Base-by-base conservation (phyloP, 495 filamentous ascomycete genomes). In the Penicillium angulare region DNA sequence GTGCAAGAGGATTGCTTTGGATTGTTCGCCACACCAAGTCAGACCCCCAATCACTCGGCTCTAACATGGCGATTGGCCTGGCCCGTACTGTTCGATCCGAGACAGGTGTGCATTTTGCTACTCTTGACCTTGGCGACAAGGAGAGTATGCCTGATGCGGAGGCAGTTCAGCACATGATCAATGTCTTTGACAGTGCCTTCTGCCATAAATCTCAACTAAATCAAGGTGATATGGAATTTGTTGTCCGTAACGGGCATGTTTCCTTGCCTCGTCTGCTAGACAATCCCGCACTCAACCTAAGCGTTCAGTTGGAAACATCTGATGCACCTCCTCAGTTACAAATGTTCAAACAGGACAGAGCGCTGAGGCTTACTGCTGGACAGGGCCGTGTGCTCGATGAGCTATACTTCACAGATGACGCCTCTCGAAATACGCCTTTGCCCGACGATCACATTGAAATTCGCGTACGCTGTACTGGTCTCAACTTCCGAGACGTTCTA, bases 401-500 rank as follows among this genome's bases (percentile, higher is more conserved):
- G 10, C 49, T 74, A 8, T 57, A 63, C 8, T 75, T 73, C 48
- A 63, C 61, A 0, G 69, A 72, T 23, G 64, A 73, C 45, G 13
- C 39, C 5, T 34, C 49, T 3, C 41, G 23, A 17, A 41, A 22
- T 15, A 26, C 3, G 2, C 42, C 60, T 1, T 33, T 75, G 7
- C 50, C 49, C 0, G 57, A 53, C 3, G 61, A 65, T 15, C 47
- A 64, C 17, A 51, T 73, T 24, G 67, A 72, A 40, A 58, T 72
- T 15, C 32, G 58, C 7, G 59, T 72, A 3, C 48, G 49, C 9
- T 63, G 56, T 21, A 57, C 58, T 10, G 69, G 70, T 16, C 54
- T 75, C 15, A 75, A 75, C 45, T 74, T 75, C 52, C 47, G 57
- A 33, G 72, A 75, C 39, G 61, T 73, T 0, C 49, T 75, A 29